Evolutionary conservation across 2,329 filamentous ascomycete genomes (phyloP).

Genomic region (Cladophialophora psammophila): DNA sequence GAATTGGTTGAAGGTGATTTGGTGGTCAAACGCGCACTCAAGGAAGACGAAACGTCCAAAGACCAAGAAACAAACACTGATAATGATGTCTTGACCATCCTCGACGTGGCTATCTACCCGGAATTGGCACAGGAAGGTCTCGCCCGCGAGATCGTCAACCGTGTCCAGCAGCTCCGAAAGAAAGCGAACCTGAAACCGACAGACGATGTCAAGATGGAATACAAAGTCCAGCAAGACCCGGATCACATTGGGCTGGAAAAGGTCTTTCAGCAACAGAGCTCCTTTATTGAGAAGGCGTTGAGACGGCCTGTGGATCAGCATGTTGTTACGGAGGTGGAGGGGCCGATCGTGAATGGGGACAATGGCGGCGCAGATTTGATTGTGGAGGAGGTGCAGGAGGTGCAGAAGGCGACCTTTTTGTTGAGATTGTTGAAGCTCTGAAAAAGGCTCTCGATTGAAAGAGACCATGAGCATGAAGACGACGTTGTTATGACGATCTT

Average conservation of each 20-base stretch:
- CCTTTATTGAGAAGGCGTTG: slow-evolving; percentile 77
- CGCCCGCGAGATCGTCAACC: slow-evolving; percentile 89
- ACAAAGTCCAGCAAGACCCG: slow-evolving; percentile 79
- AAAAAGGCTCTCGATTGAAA: slow-evolving; percentile 1
- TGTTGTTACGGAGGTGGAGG: slow-evolving; percentile 65
- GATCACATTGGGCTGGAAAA: slow-evolving; percentile 75
- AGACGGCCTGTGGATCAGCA: slow-evolving; percentile 78
- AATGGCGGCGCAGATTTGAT: slow-evolving; percentile 66
- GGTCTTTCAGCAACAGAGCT: slow-evolving; percentile 72
- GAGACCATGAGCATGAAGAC: slow-evolving; percentile 8
- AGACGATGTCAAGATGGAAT: slow-evolving; percentile 96
- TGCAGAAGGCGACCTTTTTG: slow-evolving; percentile 82
- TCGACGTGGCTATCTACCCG: slow-evolving; percentile 82
- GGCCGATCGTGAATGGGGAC: slow-evolving; percentile 51
- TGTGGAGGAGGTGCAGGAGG: slow-evolving; percentile 82
- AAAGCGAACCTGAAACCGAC: slow-evolving; percentile 89
- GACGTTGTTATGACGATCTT: slow-evolving; percentile 1
- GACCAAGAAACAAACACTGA: slow-evolving; percentile 87
- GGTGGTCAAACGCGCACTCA: slow-evolving; percentile 79
- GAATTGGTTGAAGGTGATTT: slow-evolving; percentile 82
- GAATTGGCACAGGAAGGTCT: slow-evolving; percentile 89
- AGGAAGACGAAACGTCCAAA: slow-evolving; percentile 73
- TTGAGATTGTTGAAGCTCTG: slow-evolving; percentile 78
- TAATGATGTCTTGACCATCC: slow-evolving; percentile 85
- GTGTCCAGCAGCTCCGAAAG: slow-evolving; percentile 91